phyloP scores from a whole-genome alignment of 768 basidiomycete genomes.

The Hemileccinum impolitum region DNA sequence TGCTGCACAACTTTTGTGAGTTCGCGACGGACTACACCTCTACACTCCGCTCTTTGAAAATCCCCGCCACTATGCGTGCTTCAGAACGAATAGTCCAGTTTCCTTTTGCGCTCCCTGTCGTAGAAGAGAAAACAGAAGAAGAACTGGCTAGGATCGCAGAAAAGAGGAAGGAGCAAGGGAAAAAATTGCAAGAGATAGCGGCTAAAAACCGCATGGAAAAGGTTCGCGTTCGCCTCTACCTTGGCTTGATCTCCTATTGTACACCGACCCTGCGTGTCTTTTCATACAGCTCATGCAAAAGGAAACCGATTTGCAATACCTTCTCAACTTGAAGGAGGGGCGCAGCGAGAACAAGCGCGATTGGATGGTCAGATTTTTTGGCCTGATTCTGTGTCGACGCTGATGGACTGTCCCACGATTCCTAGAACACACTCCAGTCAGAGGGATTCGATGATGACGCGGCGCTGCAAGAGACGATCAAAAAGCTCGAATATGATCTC shows the following conservation, averaged over 20 bases:
- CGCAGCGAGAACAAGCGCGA: slow-evolving; percentile 64
- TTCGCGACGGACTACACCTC: slow-evolving; percentile 74
- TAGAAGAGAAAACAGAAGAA: slow-evolving; percentile 88
- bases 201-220: slow-evolving; percentile 84
- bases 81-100: slow-evolving; percentile 82
- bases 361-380: slow-evolving; percentile 54
- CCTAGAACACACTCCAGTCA: slow-evolving; percentile 53
- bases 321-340: slow-evolving; percentile 61
- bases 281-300: slow-evolving; percentile 61
- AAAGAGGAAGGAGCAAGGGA: slow-evolving; percentile 80
- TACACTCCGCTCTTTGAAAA: slow-evolving; percentile 62
- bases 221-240: slow-evolving; percentile 36
- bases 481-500: slow-evolving; percentile 78
- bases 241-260: neutral
- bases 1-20: slow-evolving; percentile 84
- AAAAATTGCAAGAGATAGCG: slow-evolving; percentile 87
- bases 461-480: slow-evolving; percentile 76
- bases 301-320: slow-evolving; percentile 67
- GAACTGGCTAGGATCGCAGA: slow-evolving; percentile 77
- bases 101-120: slow-evolving; percentile 60
- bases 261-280: too few relatives aligned
- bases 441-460: slow-evolving; percentile 80
- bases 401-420: neutral
- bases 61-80: slow-evolving; percentile 61
- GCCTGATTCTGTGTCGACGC: neutral